Conservation (phyloP, 75 land plant species). For the Pseudotsuga menziesii region DNA sequence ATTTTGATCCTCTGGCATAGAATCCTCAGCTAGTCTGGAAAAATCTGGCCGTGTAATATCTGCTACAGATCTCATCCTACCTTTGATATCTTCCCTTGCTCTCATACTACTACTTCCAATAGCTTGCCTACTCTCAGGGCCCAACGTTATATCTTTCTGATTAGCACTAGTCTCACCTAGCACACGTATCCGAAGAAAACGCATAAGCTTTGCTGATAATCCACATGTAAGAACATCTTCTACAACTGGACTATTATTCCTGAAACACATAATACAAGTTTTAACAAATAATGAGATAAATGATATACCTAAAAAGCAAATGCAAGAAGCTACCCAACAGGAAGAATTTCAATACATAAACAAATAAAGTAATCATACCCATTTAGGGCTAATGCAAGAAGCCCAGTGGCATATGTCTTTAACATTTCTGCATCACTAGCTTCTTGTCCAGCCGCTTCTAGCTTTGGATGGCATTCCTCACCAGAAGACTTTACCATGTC, state of each 20-base stretch:
- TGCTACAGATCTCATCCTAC: slow-evolving; percentile 31
- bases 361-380: slow-evolving; percentile 38
- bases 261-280: slow-evolving; percentile 16
- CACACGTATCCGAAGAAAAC: slow-evolving; percentile 67
- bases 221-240: slow-evolving; percentile 89
- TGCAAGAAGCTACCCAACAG: slow-evolving; percentile 9
- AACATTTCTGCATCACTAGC: slow-evolving; percentile 72
- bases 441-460: slow-evolving; percentile 19
- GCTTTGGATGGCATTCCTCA: slow-evolving; percentile 31
- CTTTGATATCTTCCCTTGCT: slow-evolving; percentile 62
- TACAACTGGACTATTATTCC: slow-evolving; percentile 69
- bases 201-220: slow-evolving; percentile 91
- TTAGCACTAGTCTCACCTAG: slow-evolving; percentile 51
- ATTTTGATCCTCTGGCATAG: too few relatives aligned
- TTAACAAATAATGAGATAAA: too few relatives aligned
- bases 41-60: slow-evolving; percentile 45
- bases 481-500: slow-evolving; percentile 30
- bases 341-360: slow-evolving; percentile 16
- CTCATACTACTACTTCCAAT: slow-evolving; percentile 22
- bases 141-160: slow-evolving; percentile 39
- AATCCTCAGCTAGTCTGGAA: not conserved
- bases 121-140: slow-evolving; percentile 29
- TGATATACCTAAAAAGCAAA: too few relatives aligned
- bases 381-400: slow-evolving; percentile 64
- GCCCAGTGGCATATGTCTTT: slow-evolving; percentile 84